Conservation (phyloP, 2,329 filamentous ascomycete species). For the Arthrinium phaeospermum region DNA sequence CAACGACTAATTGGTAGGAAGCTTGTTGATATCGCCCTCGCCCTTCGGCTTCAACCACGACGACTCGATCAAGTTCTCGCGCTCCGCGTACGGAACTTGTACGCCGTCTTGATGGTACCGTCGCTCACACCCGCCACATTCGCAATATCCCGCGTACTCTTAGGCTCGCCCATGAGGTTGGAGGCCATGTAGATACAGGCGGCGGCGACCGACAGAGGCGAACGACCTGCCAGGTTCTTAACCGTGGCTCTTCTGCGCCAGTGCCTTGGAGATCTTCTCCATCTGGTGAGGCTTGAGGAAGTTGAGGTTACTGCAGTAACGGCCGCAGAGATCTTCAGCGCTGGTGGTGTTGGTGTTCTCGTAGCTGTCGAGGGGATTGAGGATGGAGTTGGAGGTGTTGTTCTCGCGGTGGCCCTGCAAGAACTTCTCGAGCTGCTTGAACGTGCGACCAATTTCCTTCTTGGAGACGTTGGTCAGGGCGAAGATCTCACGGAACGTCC, state of each 20-base stretch:
- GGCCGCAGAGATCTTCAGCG: slow-evolving; percentile 83
- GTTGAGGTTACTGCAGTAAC: slow-evolving; percentile 85
- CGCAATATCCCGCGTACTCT: slow-evolving; percentile 86
- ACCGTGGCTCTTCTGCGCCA: slow-evolving; percentile 79
- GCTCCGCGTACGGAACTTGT: slow-evolving; percentile 79
- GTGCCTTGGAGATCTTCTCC: slow-evolving; percentile 78
- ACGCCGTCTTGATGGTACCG: slow-evolving; percentile 94
- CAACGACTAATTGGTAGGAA: slow-evolving; percentile 62
- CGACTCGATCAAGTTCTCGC: slow-evolving; percentile 74
- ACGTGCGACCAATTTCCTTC: slow-evolving; percentile 96
- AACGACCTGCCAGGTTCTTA: slow-evolving; percentile 86
- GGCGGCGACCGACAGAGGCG: slow-evolving; percentile 90
- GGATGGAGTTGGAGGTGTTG: slow-evolving; percentile 55
- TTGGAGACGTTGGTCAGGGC: slow-evolving; percentile 92
- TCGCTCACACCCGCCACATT: slow-evolving; percentile 88
- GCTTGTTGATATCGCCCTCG: slow-evolving; percentile 71
- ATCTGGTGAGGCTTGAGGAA: slow-evolving; percentile 74
- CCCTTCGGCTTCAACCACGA: slow-evolving; percentile 74
- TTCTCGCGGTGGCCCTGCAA: slow-evolving; percentile 75
- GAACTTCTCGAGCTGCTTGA: slow-evolving; percentile 91
- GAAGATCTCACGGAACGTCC: slow-evolving; percentile 94
- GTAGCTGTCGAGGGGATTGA: slow-evolving; percentile 70
- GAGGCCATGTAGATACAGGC: slow-evolving; percentile 97
- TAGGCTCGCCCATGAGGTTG: slow-evolving; percentile 79
- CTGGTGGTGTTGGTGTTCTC: slow-evolving; percentile 77